Conservation (phyloP, 495 filamentous ascomycete genomes). For the Penicillium ochrochloron region DNA sequence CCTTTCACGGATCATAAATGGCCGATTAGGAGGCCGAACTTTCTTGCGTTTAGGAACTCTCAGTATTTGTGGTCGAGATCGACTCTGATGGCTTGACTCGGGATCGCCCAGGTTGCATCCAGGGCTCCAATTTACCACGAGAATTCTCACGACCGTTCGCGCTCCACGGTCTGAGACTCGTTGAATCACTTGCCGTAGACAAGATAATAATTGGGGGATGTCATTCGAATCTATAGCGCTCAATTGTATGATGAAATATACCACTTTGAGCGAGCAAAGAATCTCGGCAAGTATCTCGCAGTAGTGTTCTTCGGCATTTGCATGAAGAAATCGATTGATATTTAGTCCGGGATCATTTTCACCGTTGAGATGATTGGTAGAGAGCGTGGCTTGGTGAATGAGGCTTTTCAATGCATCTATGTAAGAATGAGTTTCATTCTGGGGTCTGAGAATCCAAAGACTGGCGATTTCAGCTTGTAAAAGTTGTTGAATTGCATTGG, state of each 20-base stretch:
- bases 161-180: background rate
- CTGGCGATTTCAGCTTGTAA: background rate
- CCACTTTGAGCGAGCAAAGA: background rate
- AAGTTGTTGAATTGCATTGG: background rate
- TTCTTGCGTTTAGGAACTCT: conserved; percentile 6
- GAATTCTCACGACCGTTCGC: background rate
- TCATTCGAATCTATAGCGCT: background rate
- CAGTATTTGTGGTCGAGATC: background rate
- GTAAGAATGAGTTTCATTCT: background rate
- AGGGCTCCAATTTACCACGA: background rate
- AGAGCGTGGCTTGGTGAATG: background rate
- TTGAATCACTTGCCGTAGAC: background rate
- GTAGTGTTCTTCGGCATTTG: background rate
- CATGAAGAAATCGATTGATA: background rate
- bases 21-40: background rate
- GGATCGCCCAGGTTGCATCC: background rate
- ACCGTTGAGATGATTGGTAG: background rate
- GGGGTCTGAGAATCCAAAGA: background rate
- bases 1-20: background rate
- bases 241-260: background rate
- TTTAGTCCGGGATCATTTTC: background rate
- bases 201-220: background rate
- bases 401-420: background rate
- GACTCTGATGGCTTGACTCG: background rate
- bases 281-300: background rate